Evolutionary conservation across 2,329 filamentous ascomycete species (phyloP).

Genomic region (Ceratocystis colombiana): DNA sequence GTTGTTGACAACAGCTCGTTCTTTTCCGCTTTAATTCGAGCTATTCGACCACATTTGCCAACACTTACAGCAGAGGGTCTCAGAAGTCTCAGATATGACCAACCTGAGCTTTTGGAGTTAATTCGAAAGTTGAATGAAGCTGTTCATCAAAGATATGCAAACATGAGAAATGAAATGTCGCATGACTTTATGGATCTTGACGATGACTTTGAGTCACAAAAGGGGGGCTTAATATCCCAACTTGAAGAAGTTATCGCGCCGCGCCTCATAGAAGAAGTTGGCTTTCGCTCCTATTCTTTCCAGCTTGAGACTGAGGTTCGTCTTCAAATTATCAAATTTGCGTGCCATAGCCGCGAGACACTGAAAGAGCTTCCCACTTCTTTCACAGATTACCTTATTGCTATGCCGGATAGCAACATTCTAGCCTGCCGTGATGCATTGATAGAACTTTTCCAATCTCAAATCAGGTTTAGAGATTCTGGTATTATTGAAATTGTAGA

Average conservation of each 20-base stretch:
- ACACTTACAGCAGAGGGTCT: slow-evolving; percentile 35
- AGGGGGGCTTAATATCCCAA: slow-evolving; percentile 37
- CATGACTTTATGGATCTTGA: slow-evolving; percentile 58
- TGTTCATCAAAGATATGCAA: slow-evolving; percentile 31
- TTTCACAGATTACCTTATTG: slow-evolving; percentile 40
- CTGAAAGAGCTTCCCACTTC: slow-evolving; percentile 4
- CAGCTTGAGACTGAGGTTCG: slow-evolving; percentile 16
- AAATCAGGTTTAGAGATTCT: slow-evolving; percentile 41
- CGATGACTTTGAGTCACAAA: slow-evolving; percentile 52
- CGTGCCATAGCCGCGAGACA: background rate
- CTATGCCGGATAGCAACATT: slow-evolving; percentile 44
- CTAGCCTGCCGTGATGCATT: slow-evolving; percentile 43
- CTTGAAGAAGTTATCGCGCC: slow-evolving; percentile 16
- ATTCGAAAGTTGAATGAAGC: slow-evolving; percentile 35
- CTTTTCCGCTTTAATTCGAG: slow-evolving; percentile 39
- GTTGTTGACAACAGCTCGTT: slow-evolving; percentile 40
- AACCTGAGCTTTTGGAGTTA: slow-evolving; percentile 37
- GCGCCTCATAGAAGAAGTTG: slow-evolving; percentile 14
- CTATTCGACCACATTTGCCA: slow-evolving; percentile 41
- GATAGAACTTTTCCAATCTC: slow-evolving; percentile 44
- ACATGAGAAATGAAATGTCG: slow-evolving; percentile 33
- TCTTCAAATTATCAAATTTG: slow-evolving; percentile 13
- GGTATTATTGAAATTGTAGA: slow-evolving; percentile 42
- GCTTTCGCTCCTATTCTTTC: slow-evolving; percentile 11
- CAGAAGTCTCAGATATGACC: slow-evolving; percentile 34